Evolutionary conservation across 2,329 filamentous ascomycete species (phyloP).

Genomic region (Aspergillus glaucus): DNA sequence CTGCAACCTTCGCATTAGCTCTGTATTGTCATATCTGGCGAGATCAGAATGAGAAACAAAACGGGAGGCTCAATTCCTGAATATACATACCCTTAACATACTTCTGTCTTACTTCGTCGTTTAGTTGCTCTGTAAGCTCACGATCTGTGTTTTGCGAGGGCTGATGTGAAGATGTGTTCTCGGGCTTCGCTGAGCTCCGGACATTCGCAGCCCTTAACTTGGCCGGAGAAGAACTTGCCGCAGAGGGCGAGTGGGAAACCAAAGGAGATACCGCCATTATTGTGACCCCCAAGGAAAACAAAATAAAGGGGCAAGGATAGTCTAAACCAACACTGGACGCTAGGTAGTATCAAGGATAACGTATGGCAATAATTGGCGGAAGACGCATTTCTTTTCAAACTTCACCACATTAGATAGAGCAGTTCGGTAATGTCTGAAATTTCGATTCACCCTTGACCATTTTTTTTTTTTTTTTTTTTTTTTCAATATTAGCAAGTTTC

Average conservation of each 20-base stretch:
- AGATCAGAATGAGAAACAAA: neutral
- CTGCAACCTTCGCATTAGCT: conserved; percentile 36
- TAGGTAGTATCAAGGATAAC: conserved; percentile 1
- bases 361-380: neutral
- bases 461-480: no score
- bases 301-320: neutral
- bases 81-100: conserved; percentile 69
- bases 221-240: conserved; percentile 24
- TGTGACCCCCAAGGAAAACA: neutral
- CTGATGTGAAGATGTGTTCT: conserved; percentile 10
- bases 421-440: no score
- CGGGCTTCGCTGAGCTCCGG: conserved; percentile 19
- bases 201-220: conserved; percentile 30
- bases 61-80: neutral
- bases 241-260: conserved; percentile 31
- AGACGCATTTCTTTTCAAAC: neutral
- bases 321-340: neutral
- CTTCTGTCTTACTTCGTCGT: conserved; percentile 75
- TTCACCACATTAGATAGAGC: neutral
- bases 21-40: neutral
- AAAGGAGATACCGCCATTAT: conserved; percentile 40
- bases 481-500: no score
- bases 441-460: no score
- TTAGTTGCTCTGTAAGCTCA: conserved; percentile 65
- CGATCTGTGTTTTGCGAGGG: conserved; percentile 22